Conservation (phyloP, 2,329 filamentous ascomycete genomes). For the Domatiomyces globalis region DNA sequence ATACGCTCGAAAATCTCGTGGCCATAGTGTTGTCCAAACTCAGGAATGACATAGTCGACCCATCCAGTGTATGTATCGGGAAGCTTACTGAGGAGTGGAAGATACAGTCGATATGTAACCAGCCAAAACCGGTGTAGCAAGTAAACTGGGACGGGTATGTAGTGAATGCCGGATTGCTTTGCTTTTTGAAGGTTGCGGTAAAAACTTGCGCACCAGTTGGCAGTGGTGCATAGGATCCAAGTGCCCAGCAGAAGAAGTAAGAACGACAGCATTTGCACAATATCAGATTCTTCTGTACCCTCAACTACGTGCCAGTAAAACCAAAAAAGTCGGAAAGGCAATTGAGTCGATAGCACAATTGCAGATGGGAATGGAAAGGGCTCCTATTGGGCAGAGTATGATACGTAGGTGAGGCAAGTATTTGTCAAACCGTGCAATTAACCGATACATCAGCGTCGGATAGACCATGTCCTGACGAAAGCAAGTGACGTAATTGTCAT, state of each 20-base stretch:
- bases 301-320: neutral
- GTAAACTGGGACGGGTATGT: slow-evolving; percentile 18
- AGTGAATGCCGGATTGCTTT: slow-evolving; percentile 20
- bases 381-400: too few species aligned
- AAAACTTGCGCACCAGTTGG: slow-evolving; percentile 7
- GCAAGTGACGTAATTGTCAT: neutral
- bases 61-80: slow-evolving; percentile 30
- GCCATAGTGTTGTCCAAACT: slow-evolving; percentile 16
- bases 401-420: too few species aligned
- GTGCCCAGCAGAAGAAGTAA: slow-evolving; percentile 3
- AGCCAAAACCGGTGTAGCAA: slow-evolving; percentile 34
- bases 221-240: slow-evolving; percentile 4
- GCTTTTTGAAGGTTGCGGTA: slow-evolving; percentile 17
- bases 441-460: neutral
- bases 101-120: slow-evolving; percentile 30
- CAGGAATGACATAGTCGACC: slow-evolving; percentile 26
- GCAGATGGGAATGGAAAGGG: neutral
- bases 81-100: slow-evolving; percentile 30
- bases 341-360: neutral
- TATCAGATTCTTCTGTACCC: neutral
- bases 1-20: slow-evolving; percentile 41
- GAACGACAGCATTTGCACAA: slow-evolving; percentile 7
- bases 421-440: too few species aligned
- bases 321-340: neutral
- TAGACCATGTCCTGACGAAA: neutral